Conservation (phyloP, 2,329 filamentous ascomycete species). For the Bipolaris sorokiniana region DNA sequence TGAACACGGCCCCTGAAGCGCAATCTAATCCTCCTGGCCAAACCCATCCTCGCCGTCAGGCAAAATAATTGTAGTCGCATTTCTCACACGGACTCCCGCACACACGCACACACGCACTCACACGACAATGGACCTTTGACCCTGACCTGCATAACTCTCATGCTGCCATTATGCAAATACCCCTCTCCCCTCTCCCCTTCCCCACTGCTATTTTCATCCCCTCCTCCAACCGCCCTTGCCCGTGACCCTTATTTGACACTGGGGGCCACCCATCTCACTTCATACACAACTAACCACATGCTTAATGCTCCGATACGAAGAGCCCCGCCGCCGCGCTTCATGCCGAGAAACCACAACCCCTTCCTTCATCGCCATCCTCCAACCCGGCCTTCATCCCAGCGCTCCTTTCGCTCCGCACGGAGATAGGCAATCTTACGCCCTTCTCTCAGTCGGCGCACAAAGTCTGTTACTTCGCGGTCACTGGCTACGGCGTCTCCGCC, state of each 20-base stretch:
- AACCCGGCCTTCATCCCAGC: slow-evolving; percentile 95
- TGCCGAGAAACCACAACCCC: background rate
- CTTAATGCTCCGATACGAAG: background rate
- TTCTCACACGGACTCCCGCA: background rate
- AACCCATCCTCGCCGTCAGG: background rate
- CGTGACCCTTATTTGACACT: background rate
- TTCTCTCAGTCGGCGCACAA: slow-evolving; percentile 80
- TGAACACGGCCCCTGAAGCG: slow-evolving; percentile 11
- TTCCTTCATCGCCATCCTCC: slow-evolving; percentile 76
- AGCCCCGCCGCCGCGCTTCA: background rate
- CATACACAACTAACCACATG: background rate
- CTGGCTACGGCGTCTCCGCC: slow-evolving; percentile 60
- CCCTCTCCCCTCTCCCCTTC: no score
- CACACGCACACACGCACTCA: no score
- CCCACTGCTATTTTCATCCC: no score
- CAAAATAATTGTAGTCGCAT: background rate
- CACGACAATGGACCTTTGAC: no score
- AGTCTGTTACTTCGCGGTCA: slow-evolving; percentile 85
- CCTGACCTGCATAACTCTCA: slow-evolving; percentile 5
- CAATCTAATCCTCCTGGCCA: slow-evolving; percentile 8
- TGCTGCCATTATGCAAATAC: background rate
- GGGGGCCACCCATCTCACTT: background rate
- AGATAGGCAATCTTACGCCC: slow-evolving; percentile 79
- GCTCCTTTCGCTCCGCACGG: slow-evolving; percentile 82
- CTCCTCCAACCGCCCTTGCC: no score